Conservation (phyloP, 495 filamentous ascomycete species). For the Oleoguttula mirabilis region DNA sequence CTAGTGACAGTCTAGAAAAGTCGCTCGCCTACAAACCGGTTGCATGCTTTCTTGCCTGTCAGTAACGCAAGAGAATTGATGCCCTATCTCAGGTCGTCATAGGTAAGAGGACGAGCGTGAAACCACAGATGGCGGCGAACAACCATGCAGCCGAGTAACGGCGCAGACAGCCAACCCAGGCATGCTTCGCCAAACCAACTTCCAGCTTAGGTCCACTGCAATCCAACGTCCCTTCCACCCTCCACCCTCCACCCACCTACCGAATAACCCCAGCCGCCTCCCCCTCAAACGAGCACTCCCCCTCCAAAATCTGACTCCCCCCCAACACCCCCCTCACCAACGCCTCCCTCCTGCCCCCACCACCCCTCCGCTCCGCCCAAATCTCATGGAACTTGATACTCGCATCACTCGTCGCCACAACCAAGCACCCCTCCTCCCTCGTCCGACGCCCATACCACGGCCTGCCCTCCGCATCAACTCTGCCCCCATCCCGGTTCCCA, state of each 20-base stretch:
- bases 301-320: conserved; percentile 80
- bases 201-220: too few relatives aligned
- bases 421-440: conserved; percentile 78
- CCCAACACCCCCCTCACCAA: conserved; percentile 58
- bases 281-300: conserved; percentile 55
- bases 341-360: conserved; percentile 41
- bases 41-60: too few relatives aligned
- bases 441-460: conserved; percentile 44
- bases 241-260: neutral
- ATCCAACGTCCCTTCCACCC: too few relatives aligned
- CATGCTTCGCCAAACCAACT: too few relatives aligned
- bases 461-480: conserved; percentile 23
- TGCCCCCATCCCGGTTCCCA: conserved; percentile 28
- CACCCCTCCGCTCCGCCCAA: conserved; percentile 46
- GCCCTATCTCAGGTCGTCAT: too few relatives aligned
- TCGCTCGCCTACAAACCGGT: too few relatives aligned
- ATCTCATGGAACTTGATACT: conserved; percentile 96
- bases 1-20: too few relatives aligned
- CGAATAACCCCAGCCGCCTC: conserved; percentile 50
- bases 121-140: too few relatives aligned
- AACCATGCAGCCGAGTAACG: too few relatives aligned
- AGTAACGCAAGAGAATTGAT: too few relatives aligned
- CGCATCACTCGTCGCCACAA: conserved; percentile 86
- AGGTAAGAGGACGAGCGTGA: too few relatives aligned
- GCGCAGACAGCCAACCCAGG: too few relatives aligned